Percentiles rank a stretch among this genome's conserved stretches.
phyloP scores from a whole-genome alignment of 768 basidiomycete genomes.

The Leccinellum albellum region DNA sequence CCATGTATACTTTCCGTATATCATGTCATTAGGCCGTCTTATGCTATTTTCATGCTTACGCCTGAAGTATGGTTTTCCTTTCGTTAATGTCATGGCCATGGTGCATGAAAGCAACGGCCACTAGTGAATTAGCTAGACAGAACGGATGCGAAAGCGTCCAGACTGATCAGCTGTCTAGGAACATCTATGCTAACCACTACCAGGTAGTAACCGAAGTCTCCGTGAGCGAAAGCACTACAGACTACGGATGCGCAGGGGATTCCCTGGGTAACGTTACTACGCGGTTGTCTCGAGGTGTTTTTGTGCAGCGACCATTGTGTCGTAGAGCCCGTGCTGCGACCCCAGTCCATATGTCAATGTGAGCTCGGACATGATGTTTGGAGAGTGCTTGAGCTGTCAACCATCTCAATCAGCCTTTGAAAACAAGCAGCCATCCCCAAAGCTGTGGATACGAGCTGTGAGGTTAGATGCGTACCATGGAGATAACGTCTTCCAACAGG shows the following conservation, averaged over 20 bases:
- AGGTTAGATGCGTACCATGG: constrained; percentile 50
- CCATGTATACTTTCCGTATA: constrained; percentile 18
- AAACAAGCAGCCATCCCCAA: background rate
- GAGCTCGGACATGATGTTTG: constrained; percentile 60
- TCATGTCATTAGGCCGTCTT: constrained; percentile 23
- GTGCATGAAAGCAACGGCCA: too few species aligned
- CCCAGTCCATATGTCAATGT: constrained; percentile 83
- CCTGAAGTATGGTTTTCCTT: background rate
- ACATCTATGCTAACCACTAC: background rate
- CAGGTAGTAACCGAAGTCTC: too few species aligned
- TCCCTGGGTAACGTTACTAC: background rate
- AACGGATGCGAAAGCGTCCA: background rate
- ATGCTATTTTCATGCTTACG: constrained; percentile 17
- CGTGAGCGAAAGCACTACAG: background rate
- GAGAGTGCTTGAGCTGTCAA: constrained; percentile 59
- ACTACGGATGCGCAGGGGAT: background rate
- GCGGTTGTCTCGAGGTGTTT: background rate
- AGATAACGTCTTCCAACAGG: constrained; percentile 88
- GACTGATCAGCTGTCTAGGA: background rate
- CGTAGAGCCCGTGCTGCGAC: constrained; percentile 70
- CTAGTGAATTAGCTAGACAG: background rate
- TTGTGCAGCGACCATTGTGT: constrained; percentile 41
- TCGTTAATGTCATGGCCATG: background rate
- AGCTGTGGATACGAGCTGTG: too few species aligned
- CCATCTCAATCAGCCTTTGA: background rate